phyloP scores from a whole-genome alignment of 371 early-diverging fungal species.

The Circinella minor region DNA sequence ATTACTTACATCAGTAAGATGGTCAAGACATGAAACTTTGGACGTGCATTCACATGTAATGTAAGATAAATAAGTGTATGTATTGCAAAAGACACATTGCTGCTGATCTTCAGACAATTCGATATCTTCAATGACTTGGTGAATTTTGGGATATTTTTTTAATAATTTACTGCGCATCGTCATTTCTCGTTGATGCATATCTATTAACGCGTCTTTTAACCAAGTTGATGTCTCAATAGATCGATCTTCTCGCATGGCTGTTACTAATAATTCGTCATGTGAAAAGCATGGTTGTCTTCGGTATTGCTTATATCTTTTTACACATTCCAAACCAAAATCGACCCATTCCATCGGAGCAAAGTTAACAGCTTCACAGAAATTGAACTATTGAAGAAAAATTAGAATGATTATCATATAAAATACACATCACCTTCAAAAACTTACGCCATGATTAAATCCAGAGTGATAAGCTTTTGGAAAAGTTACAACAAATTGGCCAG shows the following conservation, averaged over 20 bases:
- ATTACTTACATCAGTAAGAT: slow-evolving; percentile 56
- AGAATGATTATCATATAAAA: neutral
- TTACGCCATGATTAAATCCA: slow-evolving; percentile 95
- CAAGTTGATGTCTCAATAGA: slow-evolving; percentile 52
- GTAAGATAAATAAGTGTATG: slow-evolving; percentile 73
- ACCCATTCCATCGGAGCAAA: slow-evolving; percentile 95
- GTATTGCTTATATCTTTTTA: slow-evolving; percentile 78
- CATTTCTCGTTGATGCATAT: slow-evolving; percentile 65
- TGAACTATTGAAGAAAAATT: slow-evolving; percentile 60
- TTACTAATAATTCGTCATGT: slow-evolving; percentile 88
- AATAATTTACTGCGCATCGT: slow-evolving; percentile 54
- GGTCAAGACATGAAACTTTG: slow-evolving; percentile 68
- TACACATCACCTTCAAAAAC: slow-evolving; percentile 10
- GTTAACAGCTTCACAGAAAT: slow-evolving; percentile 96
- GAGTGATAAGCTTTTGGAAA: slow-evolving; percentile 96
- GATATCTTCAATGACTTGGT: slow-evolving; percentile 34
- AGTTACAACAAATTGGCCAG: slow-evolving; percentile 94
- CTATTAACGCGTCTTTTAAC: slow-evolving; percentile 58
- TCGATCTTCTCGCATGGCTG: slow-evolving; percentile 54
- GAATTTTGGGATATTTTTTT: slow-evolving; percentile 37
- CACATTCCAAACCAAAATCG: slow-evolving; percentile 80
- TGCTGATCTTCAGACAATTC: slow-evolving; percentile 56
- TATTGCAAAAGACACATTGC: slow-evolving; percentile 75
- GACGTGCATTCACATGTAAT: slow-evolving; percentile 68
- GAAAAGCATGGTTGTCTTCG: slow-evolving; percentile 89